Evolutionary conservation across 345 rosid species (phyloP), one percentile per base, ranked within the genome.

Genomic region (Euphorbia pulcherrima): DNA sequence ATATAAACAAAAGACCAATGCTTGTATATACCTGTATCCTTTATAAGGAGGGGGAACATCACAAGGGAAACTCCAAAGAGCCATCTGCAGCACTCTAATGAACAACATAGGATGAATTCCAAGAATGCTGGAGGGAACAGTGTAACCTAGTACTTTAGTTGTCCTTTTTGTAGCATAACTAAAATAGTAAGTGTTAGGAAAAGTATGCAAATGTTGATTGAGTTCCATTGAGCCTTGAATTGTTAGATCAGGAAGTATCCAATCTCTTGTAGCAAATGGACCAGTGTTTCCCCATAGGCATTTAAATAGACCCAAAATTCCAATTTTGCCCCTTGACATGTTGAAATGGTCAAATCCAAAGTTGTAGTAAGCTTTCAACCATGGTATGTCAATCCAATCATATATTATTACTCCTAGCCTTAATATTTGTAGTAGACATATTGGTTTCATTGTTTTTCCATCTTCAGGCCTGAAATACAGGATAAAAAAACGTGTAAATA

Each of bases 161-260:
- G 96, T 94, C 1, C 95, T 83, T 68, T 83, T 88, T 14, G 99
- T 94, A 16, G 96, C 99, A 29, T 94, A 94, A 82, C 92, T 89
- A 82, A 94, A 94, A 77, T 94, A 94, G 75, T 78, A 94, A 0
- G 99, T 94, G 70, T 77, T 66, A 5, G 89, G 86, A 64, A 94
- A 94, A 4, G 96, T 94, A 21, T 81, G 81, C 5, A 94, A 75
- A 74, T 73, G 72, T 52, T 74, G 47, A 48, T 94, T 94, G 63
- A 88, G 72, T 71, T 54, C 60, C 73, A 87, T 70, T 8, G 99
- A 83, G 12, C 96, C 97, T 75, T 94, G 93, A 73, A 94, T 84
- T 6, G 99, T 89, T 60, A 94, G 95, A 67, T 94, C 99, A 17
- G 99, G 93, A 37, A 94, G 85, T 66, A 94, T 87, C 99, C 99